Evolutionary conservation across 495 filamentous ascomycete genomes (phyloP), one percentile per base, ranked within the genome.

Genomic region (Articulospora tetracladia): DNA sequence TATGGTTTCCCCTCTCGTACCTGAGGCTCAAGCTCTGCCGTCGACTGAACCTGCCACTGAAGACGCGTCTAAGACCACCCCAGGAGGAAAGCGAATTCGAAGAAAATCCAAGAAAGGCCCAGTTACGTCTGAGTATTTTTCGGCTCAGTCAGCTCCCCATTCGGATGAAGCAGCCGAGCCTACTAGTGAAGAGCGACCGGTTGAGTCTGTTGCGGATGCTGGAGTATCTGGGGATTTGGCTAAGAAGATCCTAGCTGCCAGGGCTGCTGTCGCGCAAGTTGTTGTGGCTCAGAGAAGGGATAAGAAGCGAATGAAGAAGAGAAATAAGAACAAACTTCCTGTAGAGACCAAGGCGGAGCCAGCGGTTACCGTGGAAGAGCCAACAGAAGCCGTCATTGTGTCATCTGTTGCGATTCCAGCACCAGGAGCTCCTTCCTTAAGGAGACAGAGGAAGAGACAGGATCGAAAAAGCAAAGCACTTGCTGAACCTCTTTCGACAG

Each of bases 321-420:
- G 58, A 27, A 66, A 66, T 19, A 52, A 63, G 3, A 63, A 63
- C 23, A 24, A 25, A 3, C 22, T 56, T 22, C 13, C 39, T n/a
- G 52, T 58, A 8, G 57, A 36, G 15, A 44, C 10, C 8, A 3
- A 11, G 3, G 8, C 8, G n/a, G 7, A 44, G 39, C 39, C 39
- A 19, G 39, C 11, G 4, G 17, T 3, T 12, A 19, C 8, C 8
- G 17, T 44, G 10, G 8, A 44, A 44, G 7, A 32, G 26, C 15
- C 17, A 12, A 32, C n/a, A 44, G 41, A n/a, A 2, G 26, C 24
- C 2, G 15, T 17, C 19, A 25, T 39, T 46, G 27, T 54, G 51
- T 20, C 51, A 13, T 4, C 11, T 15, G 11, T 15, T 13, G 25
- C 12, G 25, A 54, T 6, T 1, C 24, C 24, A 41, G 36, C 8